Base-by-base conservation (phyloP, 106 monocot species). In the Acorus calamus region DNA sequence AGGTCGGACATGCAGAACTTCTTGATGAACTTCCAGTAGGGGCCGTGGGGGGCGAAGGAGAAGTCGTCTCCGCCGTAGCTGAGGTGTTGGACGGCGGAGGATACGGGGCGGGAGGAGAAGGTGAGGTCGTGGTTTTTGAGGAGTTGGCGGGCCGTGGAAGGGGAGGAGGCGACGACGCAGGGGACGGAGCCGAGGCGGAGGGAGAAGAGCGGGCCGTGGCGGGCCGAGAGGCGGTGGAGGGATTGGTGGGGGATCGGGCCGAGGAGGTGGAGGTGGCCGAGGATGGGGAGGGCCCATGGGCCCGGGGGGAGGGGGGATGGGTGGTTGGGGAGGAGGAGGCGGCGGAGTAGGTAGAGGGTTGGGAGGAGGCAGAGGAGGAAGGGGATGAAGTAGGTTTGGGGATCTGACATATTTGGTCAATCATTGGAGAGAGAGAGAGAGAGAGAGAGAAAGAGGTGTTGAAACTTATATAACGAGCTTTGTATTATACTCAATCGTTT, bases 231-330 rank as follows among this genome's bases (percentile, higher is more conserved):
- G 10, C 8, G 28, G 77, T 80, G 68, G 49, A 87, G 56, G 63
- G 87, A 50, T 41, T 72, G 73, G 77, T 87, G 87, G 11, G 60
- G 57, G 6, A 59, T 65, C 46, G 70, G 59, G 6, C 61, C 50
- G 59, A 83, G 61, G 8, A 80, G 77, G 62, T 87, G 83, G 48
- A 87, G 79, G 60, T 83, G 77, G 61, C 87, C 83, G 3, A 83
- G 28, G 58, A 87, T 55, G 2, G 87, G 87, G 5, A 83, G 64
- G 10, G 68, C 70, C 1, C 49, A 13, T 0, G 81, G 81, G 9
- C 63, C 6, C 5, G 87, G 87, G 5, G 71, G 74, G 3, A 66
- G 74, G 4, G 49, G 45, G 8, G 3, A 41, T 8, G 8, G 9
- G 2, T 41, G 3, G 44, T 6, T 5, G 41, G n/a, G 4, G 44